Conservation (phyloP, 805 yeast species). For the Candida anglica region DNA sequence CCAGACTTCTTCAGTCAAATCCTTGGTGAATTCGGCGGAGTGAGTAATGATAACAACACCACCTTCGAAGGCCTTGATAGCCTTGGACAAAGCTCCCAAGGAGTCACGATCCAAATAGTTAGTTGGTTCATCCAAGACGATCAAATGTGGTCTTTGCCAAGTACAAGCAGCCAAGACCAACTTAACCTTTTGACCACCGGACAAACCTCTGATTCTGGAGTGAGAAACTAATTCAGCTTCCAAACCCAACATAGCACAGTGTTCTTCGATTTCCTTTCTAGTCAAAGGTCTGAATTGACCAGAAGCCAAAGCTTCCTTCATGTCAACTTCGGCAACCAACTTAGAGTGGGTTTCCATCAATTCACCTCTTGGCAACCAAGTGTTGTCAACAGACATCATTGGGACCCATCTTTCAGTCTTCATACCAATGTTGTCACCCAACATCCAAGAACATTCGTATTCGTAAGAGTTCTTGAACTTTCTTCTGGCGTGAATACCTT, state of each 20-base stretch:
- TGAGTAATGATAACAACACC: slow-evolving; percentile 99
- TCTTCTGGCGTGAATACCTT: slow-evolving; percentile 92
- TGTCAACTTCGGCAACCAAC: slow-evolving; percentile 99
- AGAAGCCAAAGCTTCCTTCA: slow-evolving; percentile 99
- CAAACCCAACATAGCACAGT: slow-evolving; percentile 97
- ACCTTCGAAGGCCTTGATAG: slow-evolving; percentile 98
- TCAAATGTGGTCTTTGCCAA: slow-evolving; percentile 99
- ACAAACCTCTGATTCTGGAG: slow-evolving; percentile 99
- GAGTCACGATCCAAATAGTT: slow-evolving; percentile 99
- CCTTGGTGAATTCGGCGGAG: slow-evolving; percentile 99
- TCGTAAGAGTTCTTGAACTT: slow-evolving; percentile 99
- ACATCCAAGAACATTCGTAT: slow-evolving; percentile 95
- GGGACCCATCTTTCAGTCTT: slow-evolving; percentile 99
- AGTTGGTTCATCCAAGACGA: slow-evolving; percentile 99
- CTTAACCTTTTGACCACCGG: slow-evolving; percentile 99
- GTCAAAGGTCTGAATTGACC: slow-evolving; percentile 99
- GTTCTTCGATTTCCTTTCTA: slow-evolving; percentile 99
- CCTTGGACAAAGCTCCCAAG: slow-evolving; percentile 98
- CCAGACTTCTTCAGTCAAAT: slow-evolving; percentile 99
- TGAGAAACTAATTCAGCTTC: slow-evolving; percentile 99
- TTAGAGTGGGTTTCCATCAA: slow-evolving; percentile 89
- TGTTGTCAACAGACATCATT: slow-evolving; percentile 99
- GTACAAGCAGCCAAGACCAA: slow-evolving; percentile 99
- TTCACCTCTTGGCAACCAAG: slow-evolving; percentile 99
- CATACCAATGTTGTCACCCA: slow-evolving; percentile 99